Evolutionary conservation across 768 basidiomycete species (phyloP).

Genomic region (Filobasidium wieringae): DNA sequence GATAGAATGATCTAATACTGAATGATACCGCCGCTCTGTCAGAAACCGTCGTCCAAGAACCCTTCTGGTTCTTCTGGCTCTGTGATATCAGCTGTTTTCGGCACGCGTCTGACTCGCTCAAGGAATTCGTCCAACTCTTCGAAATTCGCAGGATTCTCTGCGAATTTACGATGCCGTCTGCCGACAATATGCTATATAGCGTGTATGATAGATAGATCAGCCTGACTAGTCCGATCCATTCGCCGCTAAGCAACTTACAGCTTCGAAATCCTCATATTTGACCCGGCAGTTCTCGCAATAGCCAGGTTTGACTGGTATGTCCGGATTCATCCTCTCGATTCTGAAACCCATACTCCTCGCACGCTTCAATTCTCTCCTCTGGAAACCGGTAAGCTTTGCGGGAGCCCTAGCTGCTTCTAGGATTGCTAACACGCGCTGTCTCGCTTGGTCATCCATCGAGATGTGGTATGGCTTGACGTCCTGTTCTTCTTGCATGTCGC

Average conservation of each 20-base stretch:
- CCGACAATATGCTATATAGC: constrained; percentile 55
- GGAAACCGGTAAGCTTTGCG: background rate
- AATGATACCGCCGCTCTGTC: too few species aligned
- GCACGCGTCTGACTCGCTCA: background rate
- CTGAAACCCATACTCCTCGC: background rate
- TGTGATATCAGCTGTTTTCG: too few species aligned
- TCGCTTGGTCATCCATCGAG: constrained; percentile 6
- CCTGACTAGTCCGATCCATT: background rate
- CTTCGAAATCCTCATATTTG: constrained; percentile 77
- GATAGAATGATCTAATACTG: too few species aligned
- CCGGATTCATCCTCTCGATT: background rate
- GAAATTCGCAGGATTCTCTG: constrained; percentile 65
- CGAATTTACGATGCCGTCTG: constrained; percentile 70
- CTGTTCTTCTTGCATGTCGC: background rate
- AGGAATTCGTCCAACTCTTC: constrained; percentile 64
- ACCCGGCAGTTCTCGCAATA: constrained; percentile 93
- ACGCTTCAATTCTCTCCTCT: constrained; percentile 1
- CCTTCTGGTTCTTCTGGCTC: too few species aligned
- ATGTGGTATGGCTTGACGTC: background rate
- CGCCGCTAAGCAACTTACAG: constrained; percentile 45
- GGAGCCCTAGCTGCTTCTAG: constrained; percentile 16
- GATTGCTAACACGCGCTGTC: constrained; percentile 11
- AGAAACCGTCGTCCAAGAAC: too few species aligned
- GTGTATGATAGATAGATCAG: background rate
- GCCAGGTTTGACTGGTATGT: constrained; percentile 57